A percentile compares a stretch with the other conserved stretches of the same genome.
Evolutionary conservation across 257 asterid genomes (phyloP).

Genomic region (Solanum piurae): DNA sequence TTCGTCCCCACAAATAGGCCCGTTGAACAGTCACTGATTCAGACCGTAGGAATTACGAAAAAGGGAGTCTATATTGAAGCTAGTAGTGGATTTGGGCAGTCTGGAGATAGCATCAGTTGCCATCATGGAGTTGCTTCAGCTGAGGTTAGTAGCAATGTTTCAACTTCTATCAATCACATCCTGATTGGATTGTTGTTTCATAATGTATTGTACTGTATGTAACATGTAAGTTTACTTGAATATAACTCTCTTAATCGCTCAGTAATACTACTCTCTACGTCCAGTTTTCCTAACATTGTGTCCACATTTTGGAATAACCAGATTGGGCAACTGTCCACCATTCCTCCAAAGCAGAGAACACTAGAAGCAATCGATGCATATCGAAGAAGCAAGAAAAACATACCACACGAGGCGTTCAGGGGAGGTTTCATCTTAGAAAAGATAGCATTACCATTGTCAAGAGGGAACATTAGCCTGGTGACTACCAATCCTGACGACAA

Average conservation of each 20-base stretch:
- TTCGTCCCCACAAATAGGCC: slow-evolving; percentile 61
- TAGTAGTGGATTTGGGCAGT: slow-evolving; percentile 91
- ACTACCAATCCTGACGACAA: slow-evolving; percentile 66
- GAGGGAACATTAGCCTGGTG: slow-evolving; percentile 36
- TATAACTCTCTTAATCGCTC: neutral
- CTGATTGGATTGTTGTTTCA: neutral
- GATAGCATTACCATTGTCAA: slow-evolving; percentile 45
- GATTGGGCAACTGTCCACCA: slow-evolving; percentile 81
- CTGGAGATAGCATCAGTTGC: slow-evolving; percentile 53
- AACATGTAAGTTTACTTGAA: neutral
- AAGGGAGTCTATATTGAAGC: slow-evolving; percentile 88
- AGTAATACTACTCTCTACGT: neutral
- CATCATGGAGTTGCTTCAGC: slow-evolving; percentile 85
- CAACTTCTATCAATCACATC: neutral
- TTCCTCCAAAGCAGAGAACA: slow-evolving; percentile 59
- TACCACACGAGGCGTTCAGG: slow-evolving; percentile 44
- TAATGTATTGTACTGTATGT: neutral
- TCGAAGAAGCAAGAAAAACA: slow-evolving; percentile 24
- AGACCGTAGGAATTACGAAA: slow-evolving; percentile 87
- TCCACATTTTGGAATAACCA: slow-evolving; percentile 1
- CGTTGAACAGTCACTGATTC: slow-evolving; percentile 63
- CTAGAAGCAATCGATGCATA: slow-evolving; percentile 38
- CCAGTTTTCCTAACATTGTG: neutral
- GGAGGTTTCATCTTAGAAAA: slow-evolving; percentile 70
- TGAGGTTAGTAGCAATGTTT: slow-evolving; percentile 41